phyloP scores from a whole-genome alignment of 1,139 yeast genomes.

The Pichia sp. region DNA sequence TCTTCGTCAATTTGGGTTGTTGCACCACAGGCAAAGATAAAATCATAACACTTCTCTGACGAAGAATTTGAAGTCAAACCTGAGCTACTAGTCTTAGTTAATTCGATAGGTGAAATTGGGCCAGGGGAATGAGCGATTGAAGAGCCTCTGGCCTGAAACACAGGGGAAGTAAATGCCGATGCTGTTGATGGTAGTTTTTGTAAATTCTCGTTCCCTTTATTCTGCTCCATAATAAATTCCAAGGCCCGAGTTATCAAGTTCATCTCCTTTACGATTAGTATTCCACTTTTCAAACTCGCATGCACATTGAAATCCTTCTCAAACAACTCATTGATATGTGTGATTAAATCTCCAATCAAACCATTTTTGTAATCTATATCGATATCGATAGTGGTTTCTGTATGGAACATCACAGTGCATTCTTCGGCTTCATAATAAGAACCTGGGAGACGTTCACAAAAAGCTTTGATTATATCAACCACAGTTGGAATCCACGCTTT shows the following conservation, averaged over 20 bases:
- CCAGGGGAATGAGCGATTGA: constrained; percentile 6
- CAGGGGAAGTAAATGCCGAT: constrained; percentile 23
- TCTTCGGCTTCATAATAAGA: constrained; percentile 70
- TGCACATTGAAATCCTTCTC: constrained; percentile 58
- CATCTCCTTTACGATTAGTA: constrained; percentile 62
- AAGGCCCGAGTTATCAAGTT: constrained; percentile 52
- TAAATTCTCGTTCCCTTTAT: constrained; percentile 19
- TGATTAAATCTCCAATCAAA: constrained; percentile 78
- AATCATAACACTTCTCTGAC: constrained; percentile 28
- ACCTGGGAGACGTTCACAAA: constrained; percentile 78
- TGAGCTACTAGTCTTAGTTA: neutral
- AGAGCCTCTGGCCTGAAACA: constrained; percentile 22
- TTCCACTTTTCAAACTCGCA: constrained; percentile 68
- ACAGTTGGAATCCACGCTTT: constrained; percentile 61
- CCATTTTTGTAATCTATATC: constrained; percentile 63
- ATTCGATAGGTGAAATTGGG: constrained; percentile 11
- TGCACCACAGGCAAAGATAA: constrained; percentile 62
- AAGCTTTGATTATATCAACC: constrained; percentile 55
- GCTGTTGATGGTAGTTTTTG: constrained; percentile 20
- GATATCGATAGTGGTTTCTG: constrained; percentile 55
- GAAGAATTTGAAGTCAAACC: neutral
- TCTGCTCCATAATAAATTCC: constrained; percentile 36
- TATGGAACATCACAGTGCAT: constrained; percentile 68
- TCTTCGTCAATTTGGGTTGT: constrained; percentile 68
- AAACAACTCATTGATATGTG: constrained; percentile 77